These are phyloP conservation scores for Diaporthe vaccinii DNA, from an alignment of 2,329 filamentous ascomycete genomes.

Conservation along the genomic window DNA sequence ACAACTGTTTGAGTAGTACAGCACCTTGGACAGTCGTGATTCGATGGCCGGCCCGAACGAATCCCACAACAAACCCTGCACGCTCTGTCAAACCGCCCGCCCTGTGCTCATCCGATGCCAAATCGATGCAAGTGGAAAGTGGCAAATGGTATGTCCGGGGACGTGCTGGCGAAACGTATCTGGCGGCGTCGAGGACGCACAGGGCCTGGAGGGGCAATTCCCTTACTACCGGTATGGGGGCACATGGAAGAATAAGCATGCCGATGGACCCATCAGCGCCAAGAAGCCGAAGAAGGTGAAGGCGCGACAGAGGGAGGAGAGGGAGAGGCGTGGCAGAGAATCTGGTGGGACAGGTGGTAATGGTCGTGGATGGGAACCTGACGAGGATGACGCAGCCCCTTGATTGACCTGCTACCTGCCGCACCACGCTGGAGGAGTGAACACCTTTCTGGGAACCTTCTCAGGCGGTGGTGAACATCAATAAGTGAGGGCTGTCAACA, in stretches of 20 bases:
- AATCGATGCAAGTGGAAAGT: background rate
- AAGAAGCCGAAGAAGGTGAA: background rate
- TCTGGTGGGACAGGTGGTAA: background rate
- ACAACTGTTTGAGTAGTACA: background rate
- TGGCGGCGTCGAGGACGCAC: background rate
- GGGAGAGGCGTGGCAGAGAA: background rate
- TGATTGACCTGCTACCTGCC: background rate
- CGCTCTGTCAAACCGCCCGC: background rate
- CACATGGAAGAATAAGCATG: background rate
- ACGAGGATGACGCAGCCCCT: background rate
- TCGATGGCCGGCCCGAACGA: background rate
- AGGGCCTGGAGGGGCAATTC: background rate
- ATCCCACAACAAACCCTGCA: background rate
- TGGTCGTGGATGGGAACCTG: background rate
- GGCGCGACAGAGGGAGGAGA: background rate
- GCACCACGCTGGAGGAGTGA: background rate
- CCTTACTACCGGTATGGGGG: background rate
- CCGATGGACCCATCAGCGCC: background rate
- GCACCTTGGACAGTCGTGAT: background rate
- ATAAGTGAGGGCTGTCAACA: too few species aligned
- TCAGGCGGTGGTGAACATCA: too few species aligned
- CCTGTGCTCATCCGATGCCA: background rate
- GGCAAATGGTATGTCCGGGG: background rate
- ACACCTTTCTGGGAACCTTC: background rate
- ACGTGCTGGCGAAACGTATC: background rate